phyloP scores from a whole-genome alignment of 139 green algal genomes.

The Spirogloea muscicola region DNA sequence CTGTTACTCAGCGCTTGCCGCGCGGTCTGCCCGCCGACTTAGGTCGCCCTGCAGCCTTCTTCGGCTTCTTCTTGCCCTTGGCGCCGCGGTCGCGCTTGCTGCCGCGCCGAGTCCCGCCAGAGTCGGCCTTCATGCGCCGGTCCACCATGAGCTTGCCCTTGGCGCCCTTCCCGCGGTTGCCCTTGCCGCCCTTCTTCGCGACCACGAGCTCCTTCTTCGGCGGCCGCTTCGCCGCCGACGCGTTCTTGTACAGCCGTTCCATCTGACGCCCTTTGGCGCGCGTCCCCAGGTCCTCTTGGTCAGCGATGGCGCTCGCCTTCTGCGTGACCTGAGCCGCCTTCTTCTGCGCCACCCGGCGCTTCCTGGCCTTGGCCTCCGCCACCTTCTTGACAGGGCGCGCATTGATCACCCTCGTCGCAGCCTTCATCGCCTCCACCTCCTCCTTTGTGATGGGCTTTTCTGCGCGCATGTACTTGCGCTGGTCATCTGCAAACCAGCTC shows the following conservation, averaged over 20 bases:
- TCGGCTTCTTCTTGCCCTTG: conserved; percentile 9
- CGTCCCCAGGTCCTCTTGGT: conserved; percentile 32
- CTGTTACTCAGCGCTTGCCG: too few species aligned
- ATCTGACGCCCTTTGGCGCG: conserved; percentile 37
- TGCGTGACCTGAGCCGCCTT: conserved; percentile 35
- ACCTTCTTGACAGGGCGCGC: conserved; percentile 90
- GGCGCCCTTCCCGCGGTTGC: conserved; percentile 31
- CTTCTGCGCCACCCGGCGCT: conserved; percentile 39
- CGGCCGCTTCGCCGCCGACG: conserved; percentile 3
- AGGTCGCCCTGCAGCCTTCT: too few species aligned
- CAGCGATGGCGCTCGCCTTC: conserved; percentile 37
- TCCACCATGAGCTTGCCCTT: conserved; percentile 47
- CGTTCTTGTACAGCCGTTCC: conserved; percentile 37
- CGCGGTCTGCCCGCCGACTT: too few species aligned
- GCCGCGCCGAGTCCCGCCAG: too few species aligned
- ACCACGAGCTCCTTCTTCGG: conserved; percentile 36
- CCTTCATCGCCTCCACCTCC: conserved; percentile 79
- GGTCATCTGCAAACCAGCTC: conserved; percentile 48
- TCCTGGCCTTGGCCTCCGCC: conserved; percentile 47
- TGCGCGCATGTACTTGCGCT: conserved; percentile 74
- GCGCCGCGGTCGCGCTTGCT: background rate
- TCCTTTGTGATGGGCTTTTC: conserved; percentile 63
- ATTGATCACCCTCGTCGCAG: conserved; percentile 72
- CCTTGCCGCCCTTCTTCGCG: conserved; percentile 40
- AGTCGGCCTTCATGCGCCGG: conserved; percentile 30